Conservation (phyloP, 768 basidiomycete genomes). For the Pleurotus eryngii region DNA sequence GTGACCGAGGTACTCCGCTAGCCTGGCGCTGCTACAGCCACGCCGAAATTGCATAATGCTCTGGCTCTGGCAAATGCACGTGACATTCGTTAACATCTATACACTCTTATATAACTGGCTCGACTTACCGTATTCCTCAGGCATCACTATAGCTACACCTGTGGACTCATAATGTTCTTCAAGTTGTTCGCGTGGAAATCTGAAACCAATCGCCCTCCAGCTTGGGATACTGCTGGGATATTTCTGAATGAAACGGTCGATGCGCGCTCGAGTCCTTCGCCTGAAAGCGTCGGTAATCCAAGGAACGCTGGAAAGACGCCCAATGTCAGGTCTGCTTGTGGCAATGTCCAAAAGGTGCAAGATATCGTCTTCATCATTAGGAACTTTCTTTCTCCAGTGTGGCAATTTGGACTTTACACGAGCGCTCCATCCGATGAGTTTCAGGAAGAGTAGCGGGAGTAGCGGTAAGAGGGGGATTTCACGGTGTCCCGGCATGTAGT, state of each 20-base stretch:
- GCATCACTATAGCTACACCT: too few species aligned
- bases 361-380: constrained; percentile 39
- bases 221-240: not conserved
- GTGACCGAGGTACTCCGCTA: too few species aligned
- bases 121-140: too few species aligned
- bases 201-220: not conserved
- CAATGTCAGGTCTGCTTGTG: constrained; percentile 7
- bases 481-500: not conserved
- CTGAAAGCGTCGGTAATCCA: not conserved
- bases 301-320: not conserved
- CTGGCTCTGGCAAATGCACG: too few species aligned
- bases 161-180: too few species aligned
- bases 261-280: not conserved
- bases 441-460: constrained; percentile 34
- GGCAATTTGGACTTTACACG: constrained; percentile 27
- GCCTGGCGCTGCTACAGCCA: too few species aligned
- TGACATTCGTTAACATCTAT: too few species aligned
- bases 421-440: constrained; percentile 40
- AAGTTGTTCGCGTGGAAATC: too few species aligned
- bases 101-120: too few species aligned
- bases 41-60: too few species aligned
- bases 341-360: constrained; percentile 36
- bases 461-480: constrained; percentile 36
- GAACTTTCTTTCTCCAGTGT: constrained; percentile 34
- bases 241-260: not conserved